These are phyloP conservation scores for grape (Vitis vinifera) DNA, from an alignment of 164 flowering plant genomes.

Conservation along the genomic window ASM3070453v1 NC_081821.1:10976501-10977000, in stretches of 20 bases:
- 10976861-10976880: not conserved
- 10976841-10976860: constrained; percentile 3
- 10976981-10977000: constrained; percentile 2
- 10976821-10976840: not conserved
- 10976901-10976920: constrained; percentile 12
- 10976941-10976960: constrained; percentile 30
- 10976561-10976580: no score
- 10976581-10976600: not conserved
- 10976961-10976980: constrained; percentile 14
- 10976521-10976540: no score
- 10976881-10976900: constrained; percentile 7
- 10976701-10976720: not conserved
- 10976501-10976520: no score
- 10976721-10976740: not conserved
- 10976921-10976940: constrained; percentile 7
- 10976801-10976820: not conserved
- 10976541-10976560: no score
- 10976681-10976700: not conserved
- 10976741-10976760: not conserved
- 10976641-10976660: not conserved
- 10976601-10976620: not conserved
- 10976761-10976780: constrained; percentile 10
- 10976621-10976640: not conserved
- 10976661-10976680: not conserved
- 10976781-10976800: not conserved